Evolutionary conservation across 805 yeast genomes (phyloP).

Genomic region (Wickerhamiella bombiphila): DNA sequence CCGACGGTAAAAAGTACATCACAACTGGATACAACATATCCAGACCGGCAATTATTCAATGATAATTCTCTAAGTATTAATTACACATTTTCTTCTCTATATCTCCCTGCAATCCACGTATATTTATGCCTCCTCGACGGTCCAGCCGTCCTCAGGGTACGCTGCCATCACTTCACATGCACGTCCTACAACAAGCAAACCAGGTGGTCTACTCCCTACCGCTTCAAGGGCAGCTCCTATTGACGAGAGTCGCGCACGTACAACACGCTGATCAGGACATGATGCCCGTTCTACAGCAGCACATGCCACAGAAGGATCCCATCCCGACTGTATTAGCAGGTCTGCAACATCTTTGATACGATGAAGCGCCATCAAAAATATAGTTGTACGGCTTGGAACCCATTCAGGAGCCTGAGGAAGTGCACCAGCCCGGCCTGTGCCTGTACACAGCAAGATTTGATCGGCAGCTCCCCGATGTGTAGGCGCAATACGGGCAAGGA

Average conservation of each 20-base stretch:
- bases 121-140: slow-evolving; percentile 28
- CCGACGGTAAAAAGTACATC: too few relatives aligned
- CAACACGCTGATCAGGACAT: slow-evolving; percentile 81
- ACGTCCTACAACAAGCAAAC: slow-evolving; percentile 66
- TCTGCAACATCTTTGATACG: slow-evolving; percentile 31
- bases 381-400: slow-evolving; percentile 59
- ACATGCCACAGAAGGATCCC: slow-evolving; percentile 64
- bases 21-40: too few relatives aligned
- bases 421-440: slow-evolving; percentile 81
- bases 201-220: slow-evolving; percentile 85
- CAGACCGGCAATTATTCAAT: too few relatives aligned
- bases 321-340: slow-evolving; percentile 37
- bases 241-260: slow-evolving; percentile 53
- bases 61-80: too few relatives aligned
- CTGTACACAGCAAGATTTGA: slow-evolving; percentile 85
- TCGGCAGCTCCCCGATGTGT: slow-evolving; percentile 88
- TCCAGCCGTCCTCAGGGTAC: slow-evolving; percentile 24
- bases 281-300: slow-evolving; percentile 84
- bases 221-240: slow-evolving; percentile 60
- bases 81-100: too few relatives aligned
- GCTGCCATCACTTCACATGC: slow-evolving; percentile 46
- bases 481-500: slow-evolving; percentile 69
- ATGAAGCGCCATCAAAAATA: slow-evolving; percentile 82
- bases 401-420: slow-evolving; percentile 66
- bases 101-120: too few relatives aligned